Percentiles rank a stretch among this genome's conserved stretches.
Conservation (phyloP, 1,284 basidiomycete species). For the Malassezia slooffiae region DNA sequence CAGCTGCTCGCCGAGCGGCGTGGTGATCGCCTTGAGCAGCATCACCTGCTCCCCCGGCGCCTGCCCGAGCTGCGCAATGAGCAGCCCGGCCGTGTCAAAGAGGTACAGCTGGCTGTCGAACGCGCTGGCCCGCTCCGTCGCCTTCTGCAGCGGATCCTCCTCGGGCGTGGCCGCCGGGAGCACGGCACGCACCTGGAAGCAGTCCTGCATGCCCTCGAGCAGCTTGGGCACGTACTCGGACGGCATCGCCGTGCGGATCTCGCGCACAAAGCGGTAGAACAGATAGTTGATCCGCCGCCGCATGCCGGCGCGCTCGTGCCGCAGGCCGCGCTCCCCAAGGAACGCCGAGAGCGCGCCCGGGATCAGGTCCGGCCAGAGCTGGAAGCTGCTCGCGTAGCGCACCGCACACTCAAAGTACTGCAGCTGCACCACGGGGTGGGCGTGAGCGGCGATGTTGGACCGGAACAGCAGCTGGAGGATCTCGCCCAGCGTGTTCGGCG, state of each 20-base stretch:
- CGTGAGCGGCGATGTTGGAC: slow-evolving; percentile 70
- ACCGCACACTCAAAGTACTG: slow-evolving; percentile 88
- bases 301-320: slow-evolving; percentile 62
- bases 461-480: slow-evolving; percentile 73
- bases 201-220: slow-evolving; percentile 47
- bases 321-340: slow-evolving; percentile 79
- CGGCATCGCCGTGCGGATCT: slow-evolving; percentile 62
- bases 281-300: slow-evolving; percentile 80
- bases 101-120: slow-evolving; percentile 91
- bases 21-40: slow-evolving; percentile 59
- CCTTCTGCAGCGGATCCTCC: slow-evolving; percentile 61
- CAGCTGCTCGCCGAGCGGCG: slow-evolving; percentile 69
- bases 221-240: slow-evolving; percentile 56
- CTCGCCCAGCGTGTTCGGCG: slow-evolving; percentile 80
- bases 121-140: slow-evolving; percentile 59
- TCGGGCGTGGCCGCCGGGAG: slow-evolving; percentile 53
- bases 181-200: slow-evolving; percentile 50
- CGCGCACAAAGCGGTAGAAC: slow-evolving; percentile 83
- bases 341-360: slow-evolving; percentile 66
- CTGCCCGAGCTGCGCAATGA: slow-evolving; percentile 66
- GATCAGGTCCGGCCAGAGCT: slow-evolving; percentile 68
- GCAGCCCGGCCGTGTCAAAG: slow-evolving; percentile 79
- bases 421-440: slow-evolving; percentile 75
- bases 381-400: slow-evolving; percentile 89
- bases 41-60: slow-evolving; percentile 60